Conservation (phyloP, 2,329 filamentous ascomycete genomes). For the Apiospora aurea region DNA sequence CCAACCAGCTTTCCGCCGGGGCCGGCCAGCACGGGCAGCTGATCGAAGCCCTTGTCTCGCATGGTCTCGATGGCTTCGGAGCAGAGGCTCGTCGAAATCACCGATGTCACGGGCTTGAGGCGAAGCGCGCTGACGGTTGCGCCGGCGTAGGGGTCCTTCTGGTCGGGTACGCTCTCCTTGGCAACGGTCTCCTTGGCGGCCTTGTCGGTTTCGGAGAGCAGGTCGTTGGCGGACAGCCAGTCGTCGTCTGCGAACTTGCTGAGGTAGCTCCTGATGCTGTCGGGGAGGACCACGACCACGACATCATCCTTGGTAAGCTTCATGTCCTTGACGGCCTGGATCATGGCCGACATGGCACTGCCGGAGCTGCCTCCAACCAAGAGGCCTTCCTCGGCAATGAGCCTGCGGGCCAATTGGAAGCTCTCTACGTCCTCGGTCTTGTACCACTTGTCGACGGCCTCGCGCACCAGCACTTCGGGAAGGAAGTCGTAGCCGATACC, state of each 20-base stretch:
- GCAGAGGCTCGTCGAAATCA: slow-evolving; percentile 74
- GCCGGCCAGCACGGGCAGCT: slow-evolving; percentile 85
- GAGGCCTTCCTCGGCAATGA: slow-evolving; percentile 94
- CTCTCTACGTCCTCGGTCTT: slow-evolving; percentile 95
- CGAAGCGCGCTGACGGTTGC: slow-evolving; percentile 84
- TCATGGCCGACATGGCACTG: slow-evolving; percentile 84
- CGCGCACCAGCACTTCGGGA: slow-evolving; percentile 86
- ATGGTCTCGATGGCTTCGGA: slow-evolving; percentile 94
- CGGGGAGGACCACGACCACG: slow-evolving; percentile 89
- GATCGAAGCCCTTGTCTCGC: slow-evolving; percentile 98
- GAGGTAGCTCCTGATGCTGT: slow-evolving; percentile 96
- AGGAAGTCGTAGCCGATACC: slow-evolving; percentile 99
- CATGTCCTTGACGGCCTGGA: slow-evolving; percentile 78
- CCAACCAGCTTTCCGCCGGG: slow-evolving; percentile 80
- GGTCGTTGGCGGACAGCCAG: slow-evolving; percentile 96
- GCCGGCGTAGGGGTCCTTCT: slow-evolving; percentile 73
- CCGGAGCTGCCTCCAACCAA: slow-evolving; percentile 94
- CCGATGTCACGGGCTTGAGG: slow-evolving; percentile 91
- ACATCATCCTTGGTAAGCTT: slow-evolving; percentile 83
- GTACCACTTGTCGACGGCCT: slow-evolving; percentile 91
- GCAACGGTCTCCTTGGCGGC: slow-evolving; percentile 57
- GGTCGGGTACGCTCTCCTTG: slow-evolving; percentile 45
- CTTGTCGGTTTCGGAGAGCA: slow-evolving; percentile 67
- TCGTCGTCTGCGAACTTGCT: slow-evolving; percentile 99
- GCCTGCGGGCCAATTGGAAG: slow-evolving; percentile 85